phyloP scores from a whole-genome alignment of 2,329 filamentous ascomycete genomes.

The Thielaviopsis ethacetica region DNA sequence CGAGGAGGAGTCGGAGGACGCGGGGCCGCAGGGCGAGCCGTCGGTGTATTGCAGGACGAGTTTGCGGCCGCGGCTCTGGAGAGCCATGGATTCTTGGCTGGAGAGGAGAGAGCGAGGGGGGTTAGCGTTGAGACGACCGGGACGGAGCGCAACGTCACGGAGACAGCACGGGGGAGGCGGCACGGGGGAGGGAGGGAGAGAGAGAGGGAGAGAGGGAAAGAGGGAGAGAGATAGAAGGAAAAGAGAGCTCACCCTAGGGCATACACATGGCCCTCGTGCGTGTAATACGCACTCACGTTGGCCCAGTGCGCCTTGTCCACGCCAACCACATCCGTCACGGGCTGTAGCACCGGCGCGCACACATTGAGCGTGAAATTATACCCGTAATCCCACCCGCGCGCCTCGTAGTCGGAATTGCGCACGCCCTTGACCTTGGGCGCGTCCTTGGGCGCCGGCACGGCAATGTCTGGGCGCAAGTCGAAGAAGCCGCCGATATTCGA shows the following conservation, averaged over 20 bases:
- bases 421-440: constrained; percentile 27
- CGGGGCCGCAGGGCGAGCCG: constrained; percentile 52
- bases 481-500: constrained; percentile 41
- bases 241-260: constrained; percentile 50
- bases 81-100: constrained; percentile 37
- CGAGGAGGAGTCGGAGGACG: constrained; percentile 6
- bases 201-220: not conserved
- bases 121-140: not conserved
- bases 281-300: constrained; percentile 69
- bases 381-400: constrained; percentile 59
- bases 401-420: constrained; percentile 36
- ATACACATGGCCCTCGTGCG: constrained; percentile 46
- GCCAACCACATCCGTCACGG: constrained; percentile 46
- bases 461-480: constrained; percentile 39
- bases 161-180: not conserved
- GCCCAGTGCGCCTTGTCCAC: constrained; percentile 43
- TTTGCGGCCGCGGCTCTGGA: constrained; percentile 51
- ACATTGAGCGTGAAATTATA: constrained; percentile 76
- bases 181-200: not conserved
- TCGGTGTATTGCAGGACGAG: constrained; percentile 61
- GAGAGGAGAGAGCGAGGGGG: not conserved
- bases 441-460: constrained; percentile 24
- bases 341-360: constrained; percentile 57
- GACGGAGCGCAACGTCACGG: not conserved
- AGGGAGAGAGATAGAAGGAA: not conserved